Base-by-base conservation (phyloP, 2,329 filamentous ascomycete species). In the Colletotrichum somersetense region DNA sequence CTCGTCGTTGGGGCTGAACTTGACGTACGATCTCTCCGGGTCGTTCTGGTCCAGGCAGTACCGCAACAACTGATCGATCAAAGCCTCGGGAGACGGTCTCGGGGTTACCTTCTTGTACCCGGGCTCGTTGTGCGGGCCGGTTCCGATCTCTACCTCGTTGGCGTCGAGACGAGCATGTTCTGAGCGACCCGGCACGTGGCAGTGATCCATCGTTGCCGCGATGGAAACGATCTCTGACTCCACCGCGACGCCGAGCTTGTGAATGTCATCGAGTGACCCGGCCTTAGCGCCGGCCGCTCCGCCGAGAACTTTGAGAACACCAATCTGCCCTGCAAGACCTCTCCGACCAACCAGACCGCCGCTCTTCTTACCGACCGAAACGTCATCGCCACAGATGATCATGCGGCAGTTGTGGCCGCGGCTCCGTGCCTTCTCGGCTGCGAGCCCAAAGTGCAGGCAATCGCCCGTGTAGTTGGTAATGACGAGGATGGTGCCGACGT, bases 401-500 rank as follows among this genome's bases (percentile, higher is more conserved):
- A 91, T 88, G 67, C 84, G 82, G 74, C 87, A 88, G 63, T 82
- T 84, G 74, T 87, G 85, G 23, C 88, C 89, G 30, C 81, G 83
- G 6, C 88, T 87, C 59, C 85, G 85, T 48, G 86, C 89, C 79
- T 86, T 89, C 75, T 89, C 89, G 62, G 86, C 86, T 2, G 89
- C 89, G 16, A 91, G 80, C 1, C 88, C 88, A 74, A 90, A 90
- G 77, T 91, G 89, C 72, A 91, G 81, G 69, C 89, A 89, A 78
- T 91, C 89, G 58, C 89, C 89, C 0, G 89, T 91, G 78, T 91
- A 91, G 79, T 92, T 92, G 57, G 88, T 91, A 72, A 91, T 86
- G 62, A 91, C 86, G 1, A 91, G 81, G 59, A 91, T 86, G 2
- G 86, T 87, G 48, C 89, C 89, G 76, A 81, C 82, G 44, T 85